Evolutionary conservation across 2,329 filamentous ascomycete genomes (phyloP).

Genomic region (Calonectria hongkongensis): DNA sequence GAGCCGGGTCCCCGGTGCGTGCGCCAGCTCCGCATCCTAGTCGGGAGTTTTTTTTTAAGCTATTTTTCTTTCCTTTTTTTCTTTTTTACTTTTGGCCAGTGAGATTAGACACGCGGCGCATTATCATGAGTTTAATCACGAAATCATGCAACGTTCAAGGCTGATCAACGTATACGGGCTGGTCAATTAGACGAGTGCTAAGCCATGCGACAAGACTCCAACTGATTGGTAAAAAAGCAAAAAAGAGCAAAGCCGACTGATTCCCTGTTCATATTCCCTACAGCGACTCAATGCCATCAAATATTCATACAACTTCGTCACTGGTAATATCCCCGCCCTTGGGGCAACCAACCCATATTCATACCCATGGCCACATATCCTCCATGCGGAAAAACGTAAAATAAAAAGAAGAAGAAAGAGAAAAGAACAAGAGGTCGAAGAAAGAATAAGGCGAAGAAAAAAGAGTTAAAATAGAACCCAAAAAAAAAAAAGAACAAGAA

Average conservation of each 20-base stretch:
- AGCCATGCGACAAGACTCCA: not conserved
- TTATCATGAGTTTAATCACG: not conserved
- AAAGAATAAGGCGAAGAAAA: not conserved
- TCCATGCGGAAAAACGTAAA: too few relatives aligned
- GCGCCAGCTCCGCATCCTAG: not conserved
- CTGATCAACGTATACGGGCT: not conserved
- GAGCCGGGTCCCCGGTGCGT: not conserved
- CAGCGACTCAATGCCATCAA: constrained; percentile 3
- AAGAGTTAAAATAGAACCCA: not conserved
- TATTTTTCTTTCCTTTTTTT: not conserved
- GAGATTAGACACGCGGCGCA: not conserved
- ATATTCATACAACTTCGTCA: constrained; percentile 24
- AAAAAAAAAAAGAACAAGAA: not conserved
- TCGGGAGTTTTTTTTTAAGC: not conserved
- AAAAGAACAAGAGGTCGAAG: not conserved
- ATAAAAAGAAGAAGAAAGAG: not conserved
- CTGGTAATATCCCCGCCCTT: constrained; percentile 14
- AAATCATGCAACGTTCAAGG: too few relatives aligned
- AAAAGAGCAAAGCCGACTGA: not conserved
- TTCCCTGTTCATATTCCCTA: not conserved
- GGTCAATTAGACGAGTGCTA: not conserved
- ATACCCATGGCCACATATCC: not conserved
- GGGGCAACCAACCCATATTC: not conserved
- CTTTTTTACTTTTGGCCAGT: not conserved
- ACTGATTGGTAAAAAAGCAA: not conserved